Evolutionary conservation across 2,329 filamentous ascomycete species (phyloP).

Genomic region (Salinomyces thailandicus): DNA sequence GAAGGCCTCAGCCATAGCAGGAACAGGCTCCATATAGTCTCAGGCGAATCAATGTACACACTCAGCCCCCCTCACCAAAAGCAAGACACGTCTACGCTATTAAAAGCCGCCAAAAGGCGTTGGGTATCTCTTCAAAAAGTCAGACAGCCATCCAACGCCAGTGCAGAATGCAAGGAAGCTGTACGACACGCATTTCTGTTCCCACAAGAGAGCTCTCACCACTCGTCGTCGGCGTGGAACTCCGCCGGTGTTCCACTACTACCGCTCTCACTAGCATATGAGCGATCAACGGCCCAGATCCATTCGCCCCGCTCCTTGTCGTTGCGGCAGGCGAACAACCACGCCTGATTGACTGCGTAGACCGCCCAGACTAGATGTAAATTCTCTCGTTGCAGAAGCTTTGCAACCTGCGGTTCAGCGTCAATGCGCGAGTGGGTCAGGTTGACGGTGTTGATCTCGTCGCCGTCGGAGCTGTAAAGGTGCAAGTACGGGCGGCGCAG

Average conservation of each 20-base stretch:
- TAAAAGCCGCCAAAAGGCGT: background rate
- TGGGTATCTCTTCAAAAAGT: background rate
- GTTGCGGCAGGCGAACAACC: slow-evolving; percentile 80
- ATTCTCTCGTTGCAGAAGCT: slow-evolving; percentile 46
- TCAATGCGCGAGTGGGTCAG: slow-evolving; percentile 85
- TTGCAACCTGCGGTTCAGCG: slow-evolving; percentile 76
- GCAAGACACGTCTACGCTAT: no score
- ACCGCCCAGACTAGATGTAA: slow-evolving; percentile 65
- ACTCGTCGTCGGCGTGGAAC: background rate
- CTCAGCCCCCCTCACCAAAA: no score
- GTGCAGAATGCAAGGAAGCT: background rate
- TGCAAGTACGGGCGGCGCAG: slow-evolving; percentile 85
- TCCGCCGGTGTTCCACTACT: background rate
- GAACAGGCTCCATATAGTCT: no score
- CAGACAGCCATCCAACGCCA: background rate
- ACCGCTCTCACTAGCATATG: slow-evolving; percentile 2
- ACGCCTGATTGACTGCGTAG: slow-evolving; percentile 89
- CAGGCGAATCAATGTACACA: no score
- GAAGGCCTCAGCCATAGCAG: no score
- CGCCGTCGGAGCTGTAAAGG: slow-evolving; percentile 76
- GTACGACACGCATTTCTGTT: no score
- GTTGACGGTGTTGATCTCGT: slow-evolving; percentile 83
- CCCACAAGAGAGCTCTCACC: background rate
- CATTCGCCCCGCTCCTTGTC: slow-evolving; percentile 93
- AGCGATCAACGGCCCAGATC: slow-evolving; percentile 86